Conservation (phyloP, 768 basidiomycete species). For the Tremella mesenterica region DNA sequence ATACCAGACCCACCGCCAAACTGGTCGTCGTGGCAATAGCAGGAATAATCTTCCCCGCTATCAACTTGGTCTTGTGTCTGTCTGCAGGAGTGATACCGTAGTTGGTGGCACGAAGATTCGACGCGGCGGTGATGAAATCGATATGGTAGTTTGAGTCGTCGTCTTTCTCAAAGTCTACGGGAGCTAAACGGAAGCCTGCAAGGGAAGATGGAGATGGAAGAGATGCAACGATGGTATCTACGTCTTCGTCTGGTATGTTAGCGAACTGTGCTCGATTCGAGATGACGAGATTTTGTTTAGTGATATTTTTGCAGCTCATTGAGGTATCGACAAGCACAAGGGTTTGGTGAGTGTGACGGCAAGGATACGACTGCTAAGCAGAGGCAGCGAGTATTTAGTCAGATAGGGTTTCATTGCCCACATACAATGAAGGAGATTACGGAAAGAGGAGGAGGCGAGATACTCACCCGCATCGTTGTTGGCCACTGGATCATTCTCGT, state of each 20-base stretch:
- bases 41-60: constrained; percentile 98
- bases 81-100: constrained; percentile 82
- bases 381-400: no score
- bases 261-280: no score
- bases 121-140: constrained; percentile 96
- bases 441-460: no score
- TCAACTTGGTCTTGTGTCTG: constrained; percentile 79
- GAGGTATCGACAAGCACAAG: no score
- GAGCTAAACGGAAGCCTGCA: constrained; percentile 88
- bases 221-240: constrained; percentile 55
- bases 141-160: constrained; percentile 97
- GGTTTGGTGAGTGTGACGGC: no score
- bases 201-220: constrained; percentile 83
- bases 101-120: constrained; percentile 90
- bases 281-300: no score
- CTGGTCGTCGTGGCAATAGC: constrained; percentile 98
- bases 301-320: no score
- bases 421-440: constrained; percentile 17
- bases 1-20: constrained; percentile 88
- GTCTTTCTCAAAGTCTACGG: constrained; percentile 98
- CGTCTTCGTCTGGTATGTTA: constrained; percentile 51
- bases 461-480: constrained; percentile 46
- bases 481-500: constrained; percentile 77
- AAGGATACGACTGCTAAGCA: no score
- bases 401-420: not conserved